These are phyloP conservation scores for Acer yangbiense DNA, from an alignment of 345 rosid genomes.

Conservation along the genomic window DNA sequence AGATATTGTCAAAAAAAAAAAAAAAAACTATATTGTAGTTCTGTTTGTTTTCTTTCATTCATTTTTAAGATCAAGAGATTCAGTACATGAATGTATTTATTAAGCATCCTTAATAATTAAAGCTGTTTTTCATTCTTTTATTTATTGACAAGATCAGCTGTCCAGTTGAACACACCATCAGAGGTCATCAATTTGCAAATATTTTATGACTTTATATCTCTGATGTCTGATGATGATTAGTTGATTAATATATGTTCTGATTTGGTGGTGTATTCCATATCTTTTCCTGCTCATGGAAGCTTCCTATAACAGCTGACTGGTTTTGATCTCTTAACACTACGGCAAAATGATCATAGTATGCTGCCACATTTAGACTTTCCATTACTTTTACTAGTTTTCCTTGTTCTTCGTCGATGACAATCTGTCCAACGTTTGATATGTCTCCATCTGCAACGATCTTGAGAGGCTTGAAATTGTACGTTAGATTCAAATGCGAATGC, in stretches of 20 bases:
- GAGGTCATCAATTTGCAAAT: too few relatives aligned
- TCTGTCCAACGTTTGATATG: conserved; percentile 16
- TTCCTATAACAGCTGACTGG: conserved; percentile 30
- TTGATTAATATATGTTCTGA: neutral
- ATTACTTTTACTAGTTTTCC: conserved; percentile 7
- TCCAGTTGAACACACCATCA: too few relatives aligned
- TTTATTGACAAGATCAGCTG: too few relatives aligned
- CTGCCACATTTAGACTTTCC: conserved; percentile 24
- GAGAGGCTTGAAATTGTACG: conserved; percentile 8
- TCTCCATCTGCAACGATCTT: conserved; percentile 28
- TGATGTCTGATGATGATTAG: too few relatives aligned
- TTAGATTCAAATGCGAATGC: conserved; percentile 16
- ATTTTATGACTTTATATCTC: too few relatives aligned
- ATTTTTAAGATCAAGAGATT: too few relatives aligned
- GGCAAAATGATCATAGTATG: conserved; percentile 20
- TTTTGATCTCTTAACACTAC: conserved; percentile 8
- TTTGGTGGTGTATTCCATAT: neutral
- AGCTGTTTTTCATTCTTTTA: too few relatives aligned
- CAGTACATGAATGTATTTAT: too few relatives aligned
- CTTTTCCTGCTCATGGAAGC: conserved; percentile 29
- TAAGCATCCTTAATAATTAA: too few relatives aligned
- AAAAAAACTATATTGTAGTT: too few relatives aligned
- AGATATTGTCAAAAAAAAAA: too few relatives aligned
- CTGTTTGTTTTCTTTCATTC: too few relatives aligned
- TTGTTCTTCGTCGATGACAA: neutral